Conservation (phyloP, 306 rosid genomes). For the Medicago lupulina region DNA sequence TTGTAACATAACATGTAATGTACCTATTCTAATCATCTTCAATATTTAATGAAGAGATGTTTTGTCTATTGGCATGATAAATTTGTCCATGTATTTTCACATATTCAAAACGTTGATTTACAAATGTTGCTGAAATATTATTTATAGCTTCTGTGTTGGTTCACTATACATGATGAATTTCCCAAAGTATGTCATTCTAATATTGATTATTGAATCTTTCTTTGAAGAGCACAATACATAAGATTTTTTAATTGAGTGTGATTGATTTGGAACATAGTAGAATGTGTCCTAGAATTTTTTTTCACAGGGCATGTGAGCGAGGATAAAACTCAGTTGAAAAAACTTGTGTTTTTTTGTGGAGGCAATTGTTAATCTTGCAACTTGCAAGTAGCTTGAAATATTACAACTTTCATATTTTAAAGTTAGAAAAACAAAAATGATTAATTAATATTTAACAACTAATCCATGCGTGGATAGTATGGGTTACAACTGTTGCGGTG, state of each 20-base stretch:
- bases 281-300: too few relatives aligned
- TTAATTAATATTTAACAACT: not conserved
- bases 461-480: not conserved
- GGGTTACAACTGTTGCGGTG: not conserved
- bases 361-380: not conserved
- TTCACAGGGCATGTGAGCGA: too few relatives aligned
- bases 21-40: constrained; percentile 67
- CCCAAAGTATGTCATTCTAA: not conserved
- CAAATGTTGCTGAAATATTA: not conserved
- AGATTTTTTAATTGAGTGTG: too few relatives aligned
- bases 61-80: constrained; percentile 40
- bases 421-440: not conserved
- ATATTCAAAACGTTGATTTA: not conserved
- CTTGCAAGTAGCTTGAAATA: not conserved
- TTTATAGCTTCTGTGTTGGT: not conserved
- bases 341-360: not conserved
- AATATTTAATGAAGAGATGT: constrained; percentile 81
- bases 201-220: too few relatives aligned
- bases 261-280: too few relatives aligned
- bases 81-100: not conserved
- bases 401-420: not conserved
- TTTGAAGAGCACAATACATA: too few relatives aligned
- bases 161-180: not conserved
- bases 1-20: constrained; percentile 57
- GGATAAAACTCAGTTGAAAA: too few relatives aligned